phyloP scores from a whole-genome alignment of 2,329 filamentous ascomycete genomes.

The Neopestalotiopsis clavispora region DNA sequence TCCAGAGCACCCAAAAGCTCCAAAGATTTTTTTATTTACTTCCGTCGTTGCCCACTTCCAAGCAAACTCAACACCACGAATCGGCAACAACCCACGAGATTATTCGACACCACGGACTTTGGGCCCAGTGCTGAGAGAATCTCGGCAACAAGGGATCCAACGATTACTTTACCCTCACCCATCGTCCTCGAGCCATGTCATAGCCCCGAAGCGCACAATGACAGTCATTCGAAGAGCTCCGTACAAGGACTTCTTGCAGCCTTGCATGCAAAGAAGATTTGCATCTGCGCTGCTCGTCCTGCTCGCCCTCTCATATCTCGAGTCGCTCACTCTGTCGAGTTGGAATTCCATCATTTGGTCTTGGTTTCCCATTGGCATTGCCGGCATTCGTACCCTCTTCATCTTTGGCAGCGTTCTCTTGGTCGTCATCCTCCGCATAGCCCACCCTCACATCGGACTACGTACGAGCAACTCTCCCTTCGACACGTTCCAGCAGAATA shows the following conservation, averaged over 20 bases:
- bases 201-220: constrained; percentile 51
- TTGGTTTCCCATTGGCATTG: constrained; percentile 81
- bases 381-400: constrained; percentile 74
- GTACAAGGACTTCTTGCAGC: constrained; percentile 91
- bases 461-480: constrained; percentile 73
- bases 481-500: constrained; percentile 64
- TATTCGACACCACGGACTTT: background rate
- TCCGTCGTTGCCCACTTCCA: background rate
- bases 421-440: constrained; percentile 85
- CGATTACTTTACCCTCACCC: background rate
- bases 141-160: background rate
- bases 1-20: constrained; percentile 13
- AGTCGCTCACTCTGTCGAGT: constrained; percentile 72
- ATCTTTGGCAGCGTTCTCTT: constrained; percentile 78
- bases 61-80: background rate
- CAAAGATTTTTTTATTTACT: constrained; percentile 16
- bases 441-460: constrained; percentile 77
- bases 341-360: constrained; percentile 80
- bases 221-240: constrained; percentile 60
- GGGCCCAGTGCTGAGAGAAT: background rate
- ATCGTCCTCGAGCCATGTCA: constrained; percentile 8
- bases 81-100: background rate
- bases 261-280: constrained; percentile 85
- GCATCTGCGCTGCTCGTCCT: constrained; percentile 75
- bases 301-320: constrained; percentile 72